Base-by-base conservation (phyloP, 2,329 filamentous ascomycete genomes). In the Emergomyces orientalis region DNA sequence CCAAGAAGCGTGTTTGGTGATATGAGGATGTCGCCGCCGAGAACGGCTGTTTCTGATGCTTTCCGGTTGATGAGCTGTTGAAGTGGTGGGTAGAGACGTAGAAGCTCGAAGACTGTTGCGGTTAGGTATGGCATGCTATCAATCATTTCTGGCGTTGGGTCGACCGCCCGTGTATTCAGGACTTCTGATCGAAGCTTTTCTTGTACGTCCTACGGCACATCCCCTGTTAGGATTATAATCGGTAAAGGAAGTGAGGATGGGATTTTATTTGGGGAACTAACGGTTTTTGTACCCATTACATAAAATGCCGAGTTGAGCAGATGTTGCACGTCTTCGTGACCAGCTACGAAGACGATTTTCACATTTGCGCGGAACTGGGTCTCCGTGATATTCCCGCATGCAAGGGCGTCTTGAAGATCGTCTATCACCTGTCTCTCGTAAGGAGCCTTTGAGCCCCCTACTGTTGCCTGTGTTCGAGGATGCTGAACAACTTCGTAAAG, bases 1-100 rank as follows among this genome's bases (percentile, higher is more conserved):
- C 76, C 77, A 3, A 78, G 66, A 64, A 75, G 78, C 1, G 75
- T 78, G 4, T 73, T 74, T 54, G 66, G 65, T 0, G 75, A 74
- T 17, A 78, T 70, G 2, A 68, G 62, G n/a, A 78, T 66, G 5
- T 65, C 58, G 0, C 65, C 65, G 6, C 69, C 70, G 2, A 73
- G 65, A 30, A 69, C 64, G 14, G 72, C 70, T 0, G 74, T 67
- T 1, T 67, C 65, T 9, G 22, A 59, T 0, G 74, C 75, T 3
- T 74, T 74, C 6, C 79, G 75, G 61, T 82, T 82, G 65, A 82
- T 77, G 51, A 82, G 72, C 63, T 82, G 79, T 0, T 74, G 76
- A 59, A 82, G 77, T 8, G 80, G 80, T 0, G 80, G 80, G 62
- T 78, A 80, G 55, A 82, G 72, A 1, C 80, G 78, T 14, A 82